Base-by-base conservation (phyloP, 2,329 filamentous ascomycete genomes). In the Fusarium sp. region DNA sequence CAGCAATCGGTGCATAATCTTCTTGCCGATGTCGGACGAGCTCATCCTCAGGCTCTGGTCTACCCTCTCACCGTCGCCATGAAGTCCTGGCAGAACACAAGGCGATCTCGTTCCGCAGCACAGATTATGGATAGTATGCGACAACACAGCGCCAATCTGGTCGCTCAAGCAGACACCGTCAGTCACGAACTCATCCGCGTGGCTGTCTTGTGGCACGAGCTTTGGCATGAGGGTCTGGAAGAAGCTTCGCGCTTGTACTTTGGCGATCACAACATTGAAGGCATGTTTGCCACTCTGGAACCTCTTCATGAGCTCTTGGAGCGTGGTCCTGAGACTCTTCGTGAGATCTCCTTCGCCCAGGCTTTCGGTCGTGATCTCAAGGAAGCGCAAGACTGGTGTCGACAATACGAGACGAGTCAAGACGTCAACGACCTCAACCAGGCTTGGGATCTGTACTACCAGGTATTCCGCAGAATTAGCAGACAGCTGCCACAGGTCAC, bases 51-150 rank as follows among this genome's bases (percentile, higher is more conserved):
- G 79, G 96, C 97, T 29, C 83, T 99, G 44, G 96, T 99, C 18
- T 99, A 98, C 78, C 95, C 96, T 10, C 87, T 99, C 77, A 99
- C 96, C 1, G 97, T 99, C 20, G 95, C 96, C 16, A 98, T 98
- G 90, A 99, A 99, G 80, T 98, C 96, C 2, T 84, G 84, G 73
- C 92, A 97, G 72, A 92, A 93, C 67, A 90, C 91, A 34, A 89
- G 93, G 63, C 90, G 96, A 61, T 96, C 94, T 30, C 90, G 93
- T 75, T 97, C 95, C 42, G 97, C 97, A 6, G 91, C 89, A 32
- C 90, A 94, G 71, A 97, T 99, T 75, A 98, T 99, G 95, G 95
- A 98, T 69, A 97, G 92, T 77, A 97, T 99, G 94, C 92, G 95
- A 42, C 92, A 95, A 73, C 97, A 99, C 79, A 98, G 95, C 77